Evolutionary conservation across 495 filamentous ascomycete genomes (phyloP).

Genomic region (Neohortaea acidophila): DNA sequence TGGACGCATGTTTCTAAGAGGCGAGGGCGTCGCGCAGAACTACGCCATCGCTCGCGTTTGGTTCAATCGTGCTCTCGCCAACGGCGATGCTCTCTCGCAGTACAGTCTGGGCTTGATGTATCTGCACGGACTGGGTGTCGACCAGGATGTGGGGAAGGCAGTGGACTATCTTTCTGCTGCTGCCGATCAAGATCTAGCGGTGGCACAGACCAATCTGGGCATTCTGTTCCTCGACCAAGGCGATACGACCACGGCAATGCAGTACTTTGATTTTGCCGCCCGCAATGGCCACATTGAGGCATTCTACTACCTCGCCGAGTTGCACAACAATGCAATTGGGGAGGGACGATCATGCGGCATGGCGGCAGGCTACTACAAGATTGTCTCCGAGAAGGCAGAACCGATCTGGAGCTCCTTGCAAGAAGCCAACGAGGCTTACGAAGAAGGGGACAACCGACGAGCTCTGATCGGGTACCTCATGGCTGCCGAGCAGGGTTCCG

Average conservation of each 20-base stretch:
- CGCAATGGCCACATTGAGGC: slow-evolving; percentile 81
- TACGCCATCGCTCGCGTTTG: slow-evolving; percentile 61
- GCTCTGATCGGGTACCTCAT: slow-evolving; percentile 77
- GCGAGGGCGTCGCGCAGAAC: slow-evolving; percentile 74
- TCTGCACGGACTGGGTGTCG: slow-evolving; percentile 68
- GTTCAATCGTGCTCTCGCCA: slow-evolving; percentile 69
- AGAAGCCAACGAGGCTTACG: slow-evolving; percentile 75
- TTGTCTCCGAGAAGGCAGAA: slow-evolving; percentile 81
- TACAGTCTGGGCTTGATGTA: slow-evolving; percentile 77
- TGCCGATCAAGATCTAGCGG: slow-evolving; percentile 68
- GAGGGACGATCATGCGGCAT: slow-evolving; percentile 64
- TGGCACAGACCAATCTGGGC: slow-evolving; percentile 71
- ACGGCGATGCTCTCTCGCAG: slow-evolving; percentile 73
- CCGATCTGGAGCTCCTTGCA: slow-evolving; percentile 65
- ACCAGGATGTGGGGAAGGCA: slow-evolving; percentile 56
- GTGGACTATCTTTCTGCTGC: slow-evolving; percentile 68
- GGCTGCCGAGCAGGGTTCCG: slow-evolving; percentile 93
- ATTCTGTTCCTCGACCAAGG: slow-evolving; percentile 84
- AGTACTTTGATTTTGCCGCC: slow-evolving; percentile 86
- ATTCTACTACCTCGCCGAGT: slow-evolving; percentile 87
- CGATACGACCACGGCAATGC: slow-evolving; percentile 54
- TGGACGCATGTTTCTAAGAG: slow-evolving; percentile 82
- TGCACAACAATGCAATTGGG: slow-evolving; percentile 67
- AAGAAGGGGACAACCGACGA: slow-evolving; percentile 68
- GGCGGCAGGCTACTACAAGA: slow-evolving; percentile 85